Evolutionary conservation across 2,329 filamentous ascomycete species (phyloP).

Genomic region (Niveomyces coronatus): DNA sequence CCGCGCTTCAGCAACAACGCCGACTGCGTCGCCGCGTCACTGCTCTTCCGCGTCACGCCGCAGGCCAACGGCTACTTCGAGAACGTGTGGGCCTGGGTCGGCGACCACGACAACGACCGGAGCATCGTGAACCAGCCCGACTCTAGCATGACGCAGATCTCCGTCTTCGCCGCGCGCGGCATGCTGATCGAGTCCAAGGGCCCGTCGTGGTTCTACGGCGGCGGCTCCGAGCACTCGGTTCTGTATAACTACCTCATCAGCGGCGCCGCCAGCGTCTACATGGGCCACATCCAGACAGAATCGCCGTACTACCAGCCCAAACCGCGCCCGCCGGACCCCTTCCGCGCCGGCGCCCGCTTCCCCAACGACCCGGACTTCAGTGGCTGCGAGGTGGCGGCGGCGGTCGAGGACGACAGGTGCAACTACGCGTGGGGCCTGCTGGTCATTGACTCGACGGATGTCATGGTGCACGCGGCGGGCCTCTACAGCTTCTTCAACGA

Average conservation of each 20-base stretch:
- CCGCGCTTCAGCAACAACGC: slow-evolving; percentile 22
- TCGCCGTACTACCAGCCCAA: slow-evolving; percentile 47
- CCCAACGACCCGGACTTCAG: slow-evolving; percentile 11
- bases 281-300: slow-evolving; percentile 43
- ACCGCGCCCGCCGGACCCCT: slow-evolving; percentile 34
- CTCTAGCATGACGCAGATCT: slow-evolving; percentile 15
- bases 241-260: slow-evolving; percentile 42
- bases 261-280: slow-evolving; percentile 37
- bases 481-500: slow-evolving; percentile 51
- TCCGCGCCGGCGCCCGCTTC: slow-evolving; percentile 17
- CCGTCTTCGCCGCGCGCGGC: slow-evolving; percentile 26
- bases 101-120: slow-evolving; percentile 48
- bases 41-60: slow-evolving; percentile 36
- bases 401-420: slow-evolving; percentile 13
- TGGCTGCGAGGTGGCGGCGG: slow-evolving; percentile 23
- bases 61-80: slow-evolving; percentile 37
- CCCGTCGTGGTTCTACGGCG: slow-evolving; percentile 36
- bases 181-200: slow-evolving; percentile 22
- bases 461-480: slow-evolving; percentile 42
- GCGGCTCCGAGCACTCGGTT: slow-evolving; percentile 38
- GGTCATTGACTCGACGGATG: slow-evolving; percentile 35
- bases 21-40: slow-evolving; percentile 49
- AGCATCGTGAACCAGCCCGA: slow-evolving; percentile 1
- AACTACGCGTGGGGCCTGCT: slow-evolving; percentile 39
- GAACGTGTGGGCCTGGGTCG: slow-evolving; percentile 55